Evolutionary conservation across 176 grass and related monocot species (phyloP).

Genomic region (Oryza meridionalis): DNA sequence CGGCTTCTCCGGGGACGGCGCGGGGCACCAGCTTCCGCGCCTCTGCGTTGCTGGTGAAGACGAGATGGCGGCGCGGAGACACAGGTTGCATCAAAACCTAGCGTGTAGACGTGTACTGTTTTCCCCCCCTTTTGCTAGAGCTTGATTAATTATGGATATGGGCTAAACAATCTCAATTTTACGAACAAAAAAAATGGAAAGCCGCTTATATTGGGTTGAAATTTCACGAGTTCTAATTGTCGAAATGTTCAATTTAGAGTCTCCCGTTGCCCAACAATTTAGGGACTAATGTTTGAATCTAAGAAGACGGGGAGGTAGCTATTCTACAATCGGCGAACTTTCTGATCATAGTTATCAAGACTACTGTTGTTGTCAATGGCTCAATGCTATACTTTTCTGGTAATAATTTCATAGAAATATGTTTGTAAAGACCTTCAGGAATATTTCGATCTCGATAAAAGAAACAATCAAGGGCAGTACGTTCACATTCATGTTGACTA

Average conservation of each 20-base stretch:
- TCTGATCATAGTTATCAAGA: neutral
- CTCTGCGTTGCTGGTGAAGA: neutral
- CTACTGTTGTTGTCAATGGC: neutral
- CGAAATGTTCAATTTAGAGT: neutral
- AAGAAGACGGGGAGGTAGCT: neutral
- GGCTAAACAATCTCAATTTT: neutral
- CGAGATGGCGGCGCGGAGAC: neutral
- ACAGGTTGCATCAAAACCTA: neutral
- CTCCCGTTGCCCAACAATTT: neutral
- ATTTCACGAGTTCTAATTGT: neutral
- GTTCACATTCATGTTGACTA: neutral
- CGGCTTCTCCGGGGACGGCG: neutral
- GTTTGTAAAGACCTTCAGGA: neutral
- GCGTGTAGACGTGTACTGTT: neutral
- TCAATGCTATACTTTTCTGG: neutral
- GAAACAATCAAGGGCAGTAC: neutral
- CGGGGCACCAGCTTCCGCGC: neutral
- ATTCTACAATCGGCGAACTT: neutral
- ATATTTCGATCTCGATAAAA: neutral
- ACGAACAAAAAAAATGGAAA: neutral
- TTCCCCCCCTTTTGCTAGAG: neutral
- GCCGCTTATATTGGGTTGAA: neutral
- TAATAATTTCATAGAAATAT: neutral
- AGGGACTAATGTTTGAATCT: neutral
- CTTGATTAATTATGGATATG: neutral